Percentiles rank a stretch among this genome's conserved stretches.
phyloP scores from a whole-genome alignment of 805 yeast genomes.

The Metschnikowia lunata region DNA sequence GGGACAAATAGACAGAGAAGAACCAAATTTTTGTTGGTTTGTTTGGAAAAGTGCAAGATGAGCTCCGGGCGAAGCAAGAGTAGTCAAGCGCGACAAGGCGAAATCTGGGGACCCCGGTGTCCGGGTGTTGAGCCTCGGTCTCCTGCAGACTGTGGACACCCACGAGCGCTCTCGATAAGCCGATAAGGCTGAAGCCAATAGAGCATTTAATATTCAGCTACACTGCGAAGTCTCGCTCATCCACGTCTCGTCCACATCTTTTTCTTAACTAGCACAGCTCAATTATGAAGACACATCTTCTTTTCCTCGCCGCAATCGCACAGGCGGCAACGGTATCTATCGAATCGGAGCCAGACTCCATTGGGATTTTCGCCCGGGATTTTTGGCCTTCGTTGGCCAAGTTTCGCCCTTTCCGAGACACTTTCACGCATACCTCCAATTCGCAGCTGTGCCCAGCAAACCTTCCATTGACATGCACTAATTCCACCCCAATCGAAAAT shows the following conservation, averaged over 20 bases:
- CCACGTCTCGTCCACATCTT: background rate
- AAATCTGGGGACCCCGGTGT: too few relatives aligned
- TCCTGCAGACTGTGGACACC: too few relatives aligned
- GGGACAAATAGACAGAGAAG: background rate
- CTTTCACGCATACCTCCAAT: background rate
- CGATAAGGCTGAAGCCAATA: slow-evolving; percentile 1
- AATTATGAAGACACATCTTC: slow-evolving; percentile 1
- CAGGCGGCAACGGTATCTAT: slow-evolving; percentile 1
- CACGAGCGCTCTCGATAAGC: slow-evolving; percentile 1
- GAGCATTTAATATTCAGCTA: too few relatives aligned
- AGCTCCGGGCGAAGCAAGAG: background rate
- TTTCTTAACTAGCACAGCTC: background rate
- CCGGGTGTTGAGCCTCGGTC: too few relatives aligned
- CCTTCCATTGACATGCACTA: slow-evolving; percentile 58
- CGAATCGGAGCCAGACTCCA: background rate
- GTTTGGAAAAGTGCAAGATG: background rate
- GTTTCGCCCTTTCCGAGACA: background rate
- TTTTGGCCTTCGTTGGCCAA: background rate
- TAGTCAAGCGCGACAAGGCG: background rate
- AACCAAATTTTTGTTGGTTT: background rate
- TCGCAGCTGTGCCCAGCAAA: slow-evolving; percentile 12
- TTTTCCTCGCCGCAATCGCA: background rate
- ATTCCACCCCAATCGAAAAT: slow-evolving; percentile 47
- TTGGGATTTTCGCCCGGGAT: background rate
- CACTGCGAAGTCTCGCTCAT: too few relatives aligned